Evolutionary conservation across 1,139 yeast genomes (phyloP), one percentile per base, ranked within the genome.

Genomic region (Lodderomyces oxycetoniae): DNA sequence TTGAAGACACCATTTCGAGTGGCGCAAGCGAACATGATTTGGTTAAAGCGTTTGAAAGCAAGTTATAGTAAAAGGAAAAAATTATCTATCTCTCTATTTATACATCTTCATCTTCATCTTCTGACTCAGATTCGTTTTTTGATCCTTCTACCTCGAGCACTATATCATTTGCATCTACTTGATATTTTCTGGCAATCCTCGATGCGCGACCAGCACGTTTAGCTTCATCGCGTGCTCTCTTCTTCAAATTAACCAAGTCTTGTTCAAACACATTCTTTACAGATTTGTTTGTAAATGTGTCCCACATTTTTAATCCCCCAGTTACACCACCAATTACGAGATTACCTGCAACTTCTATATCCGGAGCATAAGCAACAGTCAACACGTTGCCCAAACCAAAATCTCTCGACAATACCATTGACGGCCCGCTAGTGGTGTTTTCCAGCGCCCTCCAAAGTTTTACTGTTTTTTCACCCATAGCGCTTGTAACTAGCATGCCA

Each of bases 331-430:
- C 98, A 42, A 87, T 75, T 17, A 80, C 81, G 43, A 91, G 58
- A 49, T 82, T 77, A 45, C 96, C 96, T 4, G 89, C 81, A 31
- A 86, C 83, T 57, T 86, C 96, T 36, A 75, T 63, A 57, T 91
- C 98, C 32, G 89, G 83, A 8, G 95, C 93, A 64, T 88, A 93
- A 7, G 83, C 66, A 14, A 86, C 69, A 9, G 89, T 72, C 50
- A 93, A 76, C 12, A 91, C 96, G 53, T 88, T 88, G 42, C 98
- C 99, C 34, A 89, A 86, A 46, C 91, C 97, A 48, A 93, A 82
- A 58, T 91, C 96, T 54, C 97, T 78, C 28, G 93, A 79, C 42
- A 88, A 67, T 12, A 89, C 82, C 95, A 91, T 84, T 9, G 89
- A 78, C 16, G 98, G 98, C 11, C 82, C 82, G 12, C 53, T 50